Percentiles rank a stretch among this genome's conserved stretches.
Evolutionary conservation across 2,329 filamentous ascomycete species (phyloP).

Genomic region (Bipolaris oryzae): DNA sequence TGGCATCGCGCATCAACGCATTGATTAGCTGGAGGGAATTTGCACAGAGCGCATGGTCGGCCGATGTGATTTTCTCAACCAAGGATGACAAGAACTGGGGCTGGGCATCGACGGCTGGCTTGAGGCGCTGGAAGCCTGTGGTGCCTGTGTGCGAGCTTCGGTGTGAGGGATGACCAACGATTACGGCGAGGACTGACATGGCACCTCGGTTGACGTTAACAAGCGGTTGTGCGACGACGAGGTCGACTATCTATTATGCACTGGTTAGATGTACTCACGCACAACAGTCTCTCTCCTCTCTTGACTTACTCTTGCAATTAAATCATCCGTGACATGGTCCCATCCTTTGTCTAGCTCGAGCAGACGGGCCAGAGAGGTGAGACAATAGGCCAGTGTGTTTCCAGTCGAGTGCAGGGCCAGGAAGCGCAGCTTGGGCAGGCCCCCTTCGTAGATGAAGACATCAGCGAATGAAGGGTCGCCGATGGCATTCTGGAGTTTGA

Average conservation of each 20-base stretch:
- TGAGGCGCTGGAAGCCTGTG: conserved; percentile 89
- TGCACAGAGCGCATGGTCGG: conserved; percentile 92
- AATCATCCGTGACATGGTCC: conserved; percentile 80
- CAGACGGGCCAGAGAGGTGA: conserved; percentile 85
- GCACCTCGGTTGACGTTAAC: conserved; percentile 97
- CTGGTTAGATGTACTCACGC: conserved; percentile 15
- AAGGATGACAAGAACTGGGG: conserved; percentile 95
- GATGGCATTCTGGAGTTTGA: conserved; percentile 94
- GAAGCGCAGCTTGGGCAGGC: conserved; percentile 78
- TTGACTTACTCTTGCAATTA: conserved; percentile 66
- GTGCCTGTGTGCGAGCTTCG: conserved; percentile 62
- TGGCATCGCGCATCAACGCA: conserved; percentile 88
- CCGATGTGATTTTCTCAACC: conserved; percentile 87
- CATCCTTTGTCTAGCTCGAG: conserved; percentile 98
- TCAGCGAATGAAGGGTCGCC: conserved; percentile 96
- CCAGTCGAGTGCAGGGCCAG: conserved; percentile 84
- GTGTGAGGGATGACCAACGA: conserved; percentile 82
- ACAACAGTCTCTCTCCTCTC: background rate
- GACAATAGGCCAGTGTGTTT: conserved; percentile 93
- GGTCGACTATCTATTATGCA: conserved; percentile 72
- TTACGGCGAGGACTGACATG: conserved; percentile 93
- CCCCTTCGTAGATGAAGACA: conserved; percentile 89
- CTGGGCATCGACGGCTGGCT: conserved; percentile 87
- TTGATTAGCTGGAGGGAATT: conserved; percentile 96
- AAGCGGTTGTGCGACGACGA: conserved; percentile 92